Base-by-base conservation (phyloP, 208 protist species). In the Tritrichomonas musculus region DNA sequence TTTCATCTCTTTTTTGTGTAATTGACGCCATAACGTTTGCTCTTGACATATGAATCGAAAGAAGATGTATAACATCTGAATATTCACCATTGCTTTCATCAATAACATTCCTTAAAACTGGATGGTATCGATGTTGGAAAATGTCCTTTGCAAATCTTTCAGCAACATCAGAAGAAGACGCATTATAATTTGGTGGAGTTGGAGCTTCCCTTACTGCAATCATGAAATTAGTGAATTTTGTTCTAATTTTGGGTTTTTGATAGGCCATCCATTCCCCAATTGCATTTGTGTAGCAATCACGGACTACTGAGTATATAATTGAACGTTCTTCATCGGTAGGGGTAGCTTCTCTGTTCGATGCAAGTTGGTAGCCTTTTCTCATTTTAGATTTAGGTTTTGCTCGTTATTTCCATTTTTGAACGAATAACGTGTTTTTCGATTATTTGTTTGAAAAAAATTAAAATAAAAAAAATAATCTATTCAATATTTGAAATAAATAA, bases 141-240 rank as follows among this genome's bases (percentile, higher is more conserved):
- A 75, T 75, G 41, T 75, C 69, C 44, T 75, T 75, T 75, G 69
- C 69, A 44, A 44, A 44, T 75, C 69, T 75, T 75, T 75, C 69
- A 75, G 69, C 69, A n/a, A 75, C 69, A 17, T 75, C 44, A 4
- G 33, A 36, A 1, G 69, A 44, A n/a, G 69, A 1, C 1, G 22
- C n/a, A 36, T 27, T 27, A 4, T 4, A 1, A 13, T 75, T 36
- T 17, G 33, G 33, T 11, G 3, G 17, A 4, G 41, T 75, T 41
- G 69, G 69, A 4, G 69, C 33, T 44, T 75, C 44, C 5, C 33
- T 17, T 17, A 75, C 33, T 75, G 33, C 69, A 13, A 44, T 36
- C 22, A 75, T 20, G n/a, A 75, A 75, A 13, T 44, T 33, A 44
- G 33, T 75, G 33, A 75, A 75, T 44, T 75, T 75, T 36, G 69